A percentile compares a stretch with the other conserved stretches of the same genome.
These are phyloP conservation scores for Jatropha podagrica DNA, from an alignment of 441 rosid genomes.

Conservation along the genomic window DNA sequence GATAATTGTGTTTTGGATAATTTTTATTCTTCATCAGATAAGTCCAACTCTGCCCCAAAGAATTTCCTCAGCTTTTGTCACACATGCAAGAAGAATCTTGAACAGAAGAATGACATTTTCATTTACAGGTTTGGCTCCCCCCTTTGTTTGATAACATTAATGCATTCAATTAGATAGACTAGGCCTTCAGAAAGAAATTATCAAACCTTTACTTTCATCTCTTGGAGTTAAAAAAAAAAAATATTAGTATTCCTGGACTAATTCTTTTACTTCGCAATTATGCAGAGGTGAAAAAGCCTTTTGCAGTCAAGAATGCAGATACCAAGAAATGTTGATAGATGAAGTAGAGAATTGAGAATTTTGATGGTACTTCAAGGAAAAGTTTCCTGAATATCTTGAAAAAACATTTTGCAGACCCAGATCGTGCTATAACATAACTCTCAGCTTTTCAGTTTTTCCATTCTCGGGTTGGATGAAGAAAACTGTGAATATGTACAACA, in stretches of 20 bases:
- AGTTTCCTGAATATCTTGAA: no score
- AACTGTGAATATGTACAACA: not conserved
- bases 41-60: conserved; percentile 22
- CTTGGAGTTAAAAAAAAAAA: not conserved
- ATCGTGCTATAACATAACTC: not conserved
- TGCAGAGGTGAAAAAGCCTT: conserved; percentile 89
- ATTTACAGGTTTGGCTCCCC: conserved; percentile 62
- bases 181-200: not conserved
- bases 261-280: not conserved
- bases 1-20: conserved; percentile 68
- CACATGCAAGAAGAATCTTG: conserved; percentile 80
- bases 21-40: conserved; percentile 30
- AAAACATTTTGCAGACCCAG: not conserved
- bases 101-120: conserved; percentile 53
- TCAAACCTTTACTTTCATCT: not conserved
- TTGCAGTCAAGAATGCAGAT: conserved; percentile 77
- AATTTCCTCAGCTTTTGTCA: conserved; percentile 62
- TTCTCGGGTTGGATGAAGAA: conserved; percentile 2
- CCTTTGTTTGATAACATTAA: not conserved
- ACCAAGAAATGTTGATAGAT: conserved; percentile 70
- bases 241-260: not conserved
- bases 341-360: conserved; percentile 41
- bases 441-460: not conserved
- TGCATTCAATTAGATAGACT: not conserved
- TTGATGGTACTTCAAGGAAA: not conserved